phyloP scores from a whole-genome alignment of 371 early-diverging fungal species.

The Haplosporangium sp. region DNA sequence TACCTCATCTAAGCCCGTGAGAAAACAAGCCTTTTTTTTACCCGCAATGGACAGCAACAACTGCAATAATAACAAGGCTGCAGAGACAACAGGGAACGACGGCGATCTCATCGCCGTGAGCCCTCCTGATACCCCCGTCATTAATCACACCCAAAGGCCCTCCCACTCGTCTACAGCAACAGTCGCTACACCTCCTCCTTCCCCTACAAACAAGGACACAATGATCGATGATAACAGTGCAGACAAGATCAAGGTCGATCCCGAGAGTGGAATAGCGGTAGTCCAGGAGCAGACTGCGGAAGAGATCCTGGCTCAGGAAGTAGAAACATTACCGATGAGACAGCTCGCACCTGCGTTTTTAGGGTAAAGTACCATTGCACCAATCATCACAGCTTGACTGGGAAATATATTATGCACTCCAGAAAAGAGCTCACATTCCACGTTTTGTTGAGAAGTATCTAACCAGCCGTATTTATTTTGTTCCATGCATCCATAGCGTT shows the following conservation, averaged over 20 bases:
- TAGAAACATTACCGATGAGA: slow-evolving; percentile 41
- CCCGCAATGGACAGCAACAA: too few relatives aligned
- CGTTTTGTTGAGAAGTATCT: too few relatives aligned
- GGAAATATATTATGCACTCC: background rate
- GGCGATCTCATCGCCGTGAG: background rate
- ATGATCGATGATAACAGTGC: background rate
- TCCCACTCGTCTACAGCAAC: slow-evolving; percentile 13
- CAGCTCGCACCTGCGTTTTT: slow-evolving; percentile 48
- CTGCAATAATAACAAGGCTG: background rate
- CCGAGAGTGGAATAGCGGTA: slow-evolving; percentile 32
- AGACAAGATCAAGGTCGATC: slow-evolving; percentile 3
- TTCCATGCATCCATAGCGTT: slow-evolving; percentile 18
- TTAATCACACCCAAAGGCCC: slow-evolving; percentile 3
- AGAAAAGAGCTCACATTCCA: too few relatives aligned
- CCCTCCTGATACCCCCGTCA: background rate
- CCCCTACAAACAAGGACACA: background rate
- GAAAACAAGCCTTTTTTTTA: too few relatives aligned
- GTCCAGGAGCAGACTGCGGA: slow-evolving; percentile 38
- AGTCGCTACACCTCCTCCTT: background rate
- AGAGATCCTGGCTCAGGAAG: slow-evolving; percentile 41
- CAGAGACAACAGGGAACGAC: background rate
- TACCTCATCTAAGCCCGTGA: too few relatives aligned
- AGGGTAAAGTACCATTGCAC: slow-evolving; percentile 21
- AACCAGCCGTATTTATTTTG: background rate
- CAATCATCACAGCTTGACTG: background rate